A percentile compares a stretch with the other conserved stretches of the same genome.
These are phyloP conservation scores for Pseudozyma thailandica DNA, from an alignment of 1,284 basidiomycete species.

Conservation along the genomic window DNA sequence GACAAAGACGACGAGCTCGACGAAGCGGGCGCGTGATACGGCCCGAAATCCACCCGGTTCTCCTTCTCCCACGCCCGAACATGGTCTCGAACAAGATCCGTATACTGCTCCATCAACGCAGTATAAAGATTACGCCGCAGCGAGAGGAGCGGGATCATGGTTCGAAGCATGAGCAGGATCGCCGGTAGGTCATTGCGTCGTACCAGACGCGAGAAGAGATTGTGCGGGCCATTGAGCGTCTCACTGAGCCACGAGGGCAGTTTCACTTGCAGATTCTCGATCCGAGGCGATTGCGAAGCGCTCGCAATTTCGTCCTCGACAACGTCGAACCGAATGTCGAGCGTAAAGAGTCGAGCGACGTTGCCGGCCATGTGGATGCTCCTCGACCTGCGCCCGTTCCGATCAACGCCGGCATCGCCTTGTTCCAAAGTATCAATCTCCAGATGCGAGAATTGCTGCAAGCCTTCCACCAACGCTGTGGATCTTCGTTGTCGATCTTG, in stretches of 20 bases:
- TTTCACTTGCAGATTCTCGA: slow-evolving; percentile 6
- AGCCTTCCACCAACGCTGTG: slow-evolving; percentile 2
- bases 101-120: slow-evolving; percentile 24
- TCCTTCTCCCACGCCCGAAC: slow-evolving; percentile 13
- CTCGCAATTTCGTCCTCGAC: slow-evolving; percentile 1
- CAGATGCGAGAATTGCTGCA: slow-evolving; percentile 13
- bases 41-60: slow-evolving; percentile 12
- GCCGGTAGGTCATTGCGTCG: slow-evolving; percentile 27
- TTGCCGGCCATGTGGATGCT: slow-evolving; percentile 2
- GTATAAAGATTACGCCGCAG: slow-evolving; percentile 25
- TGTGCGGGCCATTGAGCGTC: slow-evolving; percentile 1
- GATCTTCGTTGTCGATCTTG: slow-evolving; percentile 19
- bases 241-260: slow-evolving; percentile 17
- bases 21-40: slow-evolving; percentile 11
- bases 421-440: slow-evolving; percentile 23
- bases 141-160: slow-evolving; percentile 25
- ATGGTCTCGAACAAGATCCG: slow-evolving; percentile 22
- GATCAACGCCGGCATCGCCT: not conserved
- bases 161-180: slow-evolving; percentile 36
- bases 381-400: not conserved
- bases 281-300: slow-evolving; percentile 8
- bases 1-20: too few species aligned
- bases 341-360: slow-evolving; percentile 13
- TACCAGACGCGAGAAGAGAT: not conserved
- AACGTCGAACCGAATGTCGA: slow-evolving; percentile 24